Evolutionary conservation across 495 filamentous ascomycete genomes (phyloP).

Genomic region (Penicillium mononematosum): DNA sequence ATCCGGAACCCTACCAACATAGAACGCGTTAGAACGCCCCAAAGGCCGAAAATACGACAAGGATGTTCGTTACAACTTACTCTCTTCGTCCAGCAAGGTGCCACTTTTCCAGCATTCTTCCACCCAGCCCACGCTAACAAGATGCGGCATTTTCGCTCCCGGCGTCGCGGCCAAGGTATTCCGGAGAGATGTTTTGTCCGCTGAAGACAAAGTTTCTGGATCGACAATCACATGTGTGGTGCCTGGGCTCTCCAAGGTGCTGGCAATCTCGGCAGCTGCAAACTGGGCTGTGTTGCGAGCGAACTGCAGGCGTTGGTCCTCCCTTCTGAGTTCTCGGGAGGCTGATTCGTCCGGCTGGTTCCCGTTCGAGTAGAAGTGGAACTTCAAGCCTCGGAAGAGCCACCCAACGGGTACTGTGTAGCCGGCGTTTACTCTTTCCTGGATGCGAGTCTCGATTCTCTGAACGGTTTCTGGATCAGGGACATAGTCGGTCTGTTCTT

Average conservation of each 20-base stretch:
- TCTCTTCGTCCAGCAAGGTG: slow-evolving; percentile 81
- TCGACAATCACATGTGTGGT: slow-evolving; percentile 41
- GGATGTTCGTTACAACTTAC: slow-evolving; percentile 19
- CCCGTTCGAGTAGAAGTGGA: slow-evolving; percentile 48
- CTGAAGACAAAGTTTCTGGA: slow-evolving; percentile 17
- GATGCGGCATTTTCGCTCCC: slow-evolving; percentile 58
- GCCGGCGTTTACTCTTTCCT: slow-evolving; percentile 42
- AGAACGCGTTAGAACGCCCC: background rate
- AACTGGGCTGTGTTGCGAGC: slow-evolving; percentile 57
- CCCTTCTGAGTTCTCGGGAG: background rate
- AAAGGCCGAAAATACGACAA: background rate
- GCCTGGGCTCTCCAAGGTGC: slow-evolving; percentile 18
- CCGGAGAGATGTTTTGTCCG: slow-evolving; percentile 31
- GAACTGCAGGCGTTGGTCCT: slow-evolving; percentile 22
- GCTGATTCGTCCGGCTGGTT: background rate
- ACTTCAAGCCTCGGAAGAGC: slow-evolving; percentile 62
- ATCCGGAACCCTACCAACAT: background rate
- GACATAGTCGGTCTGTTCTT: slow-evolving; percentile 26
- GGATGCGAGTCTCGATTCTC: slow-evolving; percentile 57
- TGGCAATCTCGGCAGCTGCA: slow-evolving; percentile 52
- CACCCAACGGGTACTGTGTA: slow-evolving; percentile 52
- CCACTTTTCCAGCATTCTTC: slow-evolving; percentile 74
- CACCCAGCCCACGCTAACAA: slow-evolving; percentile 73
- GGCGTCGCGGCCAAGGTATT: slow-evolving; percentile 23
- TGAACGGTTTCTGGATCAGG: slow-evolving; percentile 39